These are phyloP conservation scores for Scytalidium lignicola DNA, from an alignment of 2,329 filamentous ascomycete genomes.

Conservation along the genomic window DNA sequence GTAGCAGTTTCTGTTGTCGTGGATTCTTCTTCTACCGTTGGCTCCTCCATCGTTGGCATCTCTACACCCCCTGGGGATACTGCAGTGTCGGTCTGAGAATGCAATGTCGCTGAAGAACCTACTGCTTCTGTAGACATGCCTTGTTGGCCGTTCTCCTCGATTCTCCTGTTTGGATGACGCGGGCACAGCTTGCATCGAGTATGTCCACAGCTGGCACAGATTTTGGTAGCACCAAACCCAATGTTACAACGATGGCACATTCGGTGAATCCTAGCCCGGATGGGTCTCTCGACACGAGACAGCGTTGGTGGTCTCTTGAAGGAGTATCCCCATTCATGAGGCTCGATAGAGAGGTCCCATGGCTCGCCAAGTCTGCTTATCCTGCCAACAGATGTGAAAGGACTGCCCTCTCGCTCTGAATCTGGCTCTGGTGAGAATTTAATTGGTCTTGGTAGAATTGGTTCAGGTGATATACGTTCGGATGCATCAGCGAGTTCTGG, in stretches of 20 bases:
- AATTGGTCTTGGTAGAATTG: background rate
- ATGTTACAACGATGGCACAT: constrained; percentile 78
- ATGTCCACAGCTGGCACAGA: constrained; percentile 75
- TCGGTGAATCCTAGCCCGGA: constrained; percentile 72
- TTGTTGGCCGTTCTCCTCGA: constrained; percentile 47
- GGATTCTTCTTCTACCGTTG: too few species aligned
- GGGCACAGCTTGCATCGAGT: constrained; percentile 75
- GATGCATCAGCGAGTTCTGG: background rate
- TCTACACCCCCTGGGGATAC: too few species aligned
- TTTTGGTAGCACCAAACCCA: constrained; percentile 66
- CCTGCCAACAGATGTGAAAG: constrained; percentile 25
- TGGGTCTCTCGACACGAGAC: constrained; percentile 64
- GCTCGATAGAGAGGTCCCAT: constrained; percentile 30
- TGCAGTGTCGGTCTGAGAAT: too few species aligned
- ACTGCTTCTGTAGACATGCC: constrained; percentile 44
- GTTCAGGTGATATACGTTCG: background rate
- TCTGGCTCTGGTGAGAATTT: background rate
- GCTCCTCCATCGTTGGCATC: too few species aligned
- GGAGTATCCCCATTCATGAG: constrained; percentile 21
- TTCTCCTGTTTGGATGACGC: constrained; percentile 55
- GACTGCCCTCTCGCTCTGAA: background rate
- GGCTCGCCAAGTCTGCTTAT: constrained; percentile 30
- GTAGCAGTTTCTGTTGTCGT: too few species aligned
- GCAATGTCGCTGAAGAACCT: constrained; percentile 11
- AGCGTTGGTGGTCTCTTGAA: constrained; percentile 17